Evolutionary conservation across 495 filamentous ascomycete species (phyloP), one percentile per base, ranked within the genome.

Genomic region (Penicillium ucsense): DNA sequence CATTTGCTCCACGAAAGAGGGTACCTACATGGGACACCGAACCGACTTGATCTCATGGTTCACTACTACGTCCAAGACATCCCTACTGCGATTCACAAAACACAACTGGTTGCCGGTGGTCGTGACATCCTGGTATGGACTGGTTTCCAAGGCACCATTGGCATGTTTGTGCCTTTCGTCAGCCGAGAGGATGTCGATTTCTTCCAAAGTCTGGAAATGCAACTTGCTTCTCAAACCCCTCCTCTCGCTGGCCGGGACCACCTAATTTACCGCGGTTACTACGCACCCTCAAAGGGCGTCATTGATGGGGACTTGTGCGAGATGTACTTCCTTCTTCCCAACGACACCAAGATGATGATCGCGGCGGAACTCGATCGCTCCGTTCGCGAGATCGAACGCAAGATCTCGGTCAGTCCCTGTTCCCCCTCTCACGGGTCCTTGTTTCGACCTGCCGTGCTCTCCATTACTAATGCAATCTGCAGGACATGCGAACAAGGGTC

Each of bases 281-380:
- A 99, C 62, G 87, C 85, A n/a, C 94, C 94, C 2, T 88, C 92
- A 9, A 99, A 99, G 75, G 88, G 88, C 0, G 81, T 94, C 30
- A 94, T 99, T 60, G 94, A 99, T 65, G 94, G 94, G n/a, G 94
- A 99, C 72, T 72, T 99, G 50, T 95, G 90, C 60, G 94, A 99
- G 73, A 77, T 87, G 58, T 99, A 88, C 63, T 78, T 84, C 43
- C 63, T 89, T 41, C 69, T 97, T 50, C 75, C 84, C 32, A 84
- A 79, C 50, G 89, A 95, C 59, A 87, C 83, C 69, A 94, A 94
- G 76, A 81, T 87, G 67, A 90, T 85, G 82, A 94, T 97, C 74
- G 91, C 90, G 3, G 89, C 75, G 38, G 89, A 96, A 64, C 68
- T 97, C 53, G 91, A 95, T 68, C 81, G 92, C 49, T 89, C 84